These are phyloP conservation scores for Kluyveromyces marxianus DNA, from an alignment of 1,139 yeast genomes.

Conservation along the genomic window DNA sequence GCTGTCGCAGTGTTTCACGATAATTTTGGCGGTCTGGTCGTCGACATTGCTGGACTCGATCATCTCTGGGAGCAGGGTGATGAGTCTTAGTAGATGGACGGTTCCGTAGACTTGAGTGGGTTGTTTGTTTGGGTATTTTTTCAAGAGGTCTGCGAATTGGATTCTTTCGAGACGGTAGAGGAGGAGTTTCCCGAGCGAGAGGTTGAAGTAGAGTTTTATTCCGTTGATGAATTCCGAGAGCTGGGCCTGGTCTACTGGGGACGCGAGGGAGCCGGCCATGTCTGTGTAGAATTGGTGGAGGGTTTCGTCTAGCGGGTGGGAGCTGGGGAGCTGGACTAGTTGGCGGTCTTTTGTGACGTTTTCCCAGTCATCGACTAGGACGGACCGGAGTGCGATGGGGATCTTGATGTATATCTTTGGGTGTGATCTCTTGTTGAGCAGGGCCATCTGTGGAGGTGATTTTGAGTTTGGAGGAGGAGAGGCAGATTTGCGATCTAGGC, in stretches of 20 bases:
- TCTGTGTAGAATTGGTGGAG: constrained; percentile 39
- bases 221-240: constrained; percentile 65
- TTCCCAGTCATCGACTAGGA: constrained; percentile 92
- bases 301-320: constrained; percentile 44
- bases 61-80: constrained; percentile 74
- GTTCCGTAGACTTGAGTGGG: constrained; percentile 59
- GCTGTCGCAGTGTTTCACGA: constrained; percentile 23
- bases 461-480: too few species aligned
- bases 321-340: constrained; percentile 54
- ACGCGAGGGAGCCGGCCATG: constrained; percentile 13
- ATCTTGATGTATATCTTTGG: constrained; percentile 50
- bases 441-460: neutral
- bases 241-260: constrained; percentile 44
- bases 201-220: constrained; percentile 67
- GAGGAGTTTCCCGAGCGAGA: constrained; percentile 61
- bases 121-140: constrained; percentile 32
- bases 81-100: constrained; percentile 66
- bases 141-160: constrained; percentile 55
- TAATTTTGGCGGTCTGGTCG: constrained; percentile 41
- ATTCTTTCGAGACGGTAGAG: constrained; percentile 80
- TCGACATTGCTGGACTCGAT: constrained; percentile 79
- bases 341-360: constrained; percentile 71
- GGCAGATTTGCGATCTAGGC: constrained; percentile 6
- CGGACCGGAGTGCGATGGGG: constrained; percentile 58
- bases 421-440: constrained; percentile 10